These are phyloP conservation scores for Cordyceps tenuipes DNA, from an alignment of 2,329 filamentous ascomycete genomes.

Conservation along the genomic window DNA sequence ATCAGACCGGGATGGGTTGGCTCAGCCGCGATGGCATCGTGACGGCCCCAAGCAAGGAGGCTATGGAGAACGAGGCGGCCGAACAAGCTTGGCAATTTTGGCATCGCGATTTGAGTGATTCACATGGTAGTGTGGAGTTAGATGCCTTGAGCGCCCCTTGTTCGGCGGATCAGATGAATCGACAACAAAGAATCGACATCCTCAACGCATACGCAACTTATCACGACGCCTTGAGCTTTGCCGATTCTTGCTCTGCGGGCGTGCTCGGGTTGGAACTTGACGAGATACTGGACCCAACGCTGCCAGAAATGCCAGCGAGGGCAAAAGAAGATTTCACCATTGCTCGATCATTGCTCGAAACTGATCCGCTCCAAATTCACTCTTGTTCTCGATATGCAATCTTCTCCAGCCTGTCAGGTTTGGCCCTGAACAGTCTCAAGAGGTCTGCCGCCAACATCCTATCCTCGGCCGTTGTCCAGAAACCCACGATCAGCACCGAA, in stretches of 20 bases:
- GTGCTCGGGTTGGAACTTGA: conserved; percentile 36
- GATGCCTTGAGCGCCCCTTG: conserved; percentile 28
- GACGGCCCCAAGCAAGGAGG: conserved; percentile 25
- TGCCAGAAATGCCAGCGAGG: conserved; percentile 45
- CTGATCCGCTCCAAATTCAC: conserved; percentile 27
- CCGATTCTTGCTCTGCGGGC: conserved; percentile 51
- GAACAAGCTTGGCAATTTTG: conserved; percentile 61
- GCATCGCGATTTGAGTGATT: conserved; percentile 54
- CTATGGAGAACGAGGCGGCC: conserved; percentile 53
- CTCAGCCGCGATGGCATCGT: conserved; percentile 52
- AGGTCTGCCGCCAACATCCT: conserved; percentile 13
- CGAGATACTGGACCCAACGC: conserved; percentile 53
- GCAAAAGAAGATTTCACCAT: conserved; percentile 42
- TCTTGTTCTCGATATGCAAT: conserved; percentile 19
- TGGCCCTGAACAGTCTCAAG: conserved; percentile 20
- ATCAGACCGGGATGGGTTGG: conserved; percentile 69
- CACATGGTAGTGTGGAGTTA: conserved; percentile 36
- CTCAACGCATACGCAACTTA: conserved; percentile 47
- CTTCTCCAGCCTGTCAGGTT: conserved; percentile 23
- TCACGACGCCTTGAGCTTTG: conserved; percentile 53
- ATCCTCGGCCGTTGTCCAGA: conserved; percentile 16
- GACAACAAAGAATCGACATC: conserved; percentile 22
- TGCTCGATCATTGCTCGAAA: conserved; percentile 41
- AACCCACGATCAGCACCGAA: conserved; percentile 19
- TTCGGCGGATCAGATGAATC: conserved; percentile 11